Evolutionary conservation across 1,139 yeast species (phyloP).

Genomic region (Magnusiomyces ingens): DNA sequence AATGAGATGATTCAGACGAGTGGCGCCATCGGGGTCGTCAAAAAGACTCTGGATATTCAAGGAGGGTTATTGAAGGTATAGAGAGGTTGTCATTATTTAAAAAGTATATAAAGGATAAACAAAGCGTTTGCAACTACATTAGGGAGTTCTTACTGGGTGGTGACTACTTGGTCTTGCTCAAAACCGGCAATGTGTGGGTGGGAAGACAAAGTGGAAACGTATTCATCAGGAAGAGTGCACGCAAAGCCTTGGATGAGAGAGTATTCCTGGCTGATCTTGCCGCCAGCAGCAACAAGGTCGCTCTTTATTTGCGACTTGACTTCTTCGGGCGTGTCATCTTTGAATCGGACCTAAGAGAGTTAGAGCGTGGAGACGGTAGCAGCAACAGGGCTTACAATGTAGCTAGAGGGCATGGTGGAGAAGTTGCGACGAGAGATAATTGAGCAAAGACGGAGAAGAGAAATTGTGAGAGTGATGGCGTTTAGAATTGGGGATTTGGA

Average conservation of each 20-base stretch:
- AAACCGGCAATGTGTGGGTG: conserved; percentile 28
- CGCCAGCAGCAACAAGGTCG: conserved; percentile 21
- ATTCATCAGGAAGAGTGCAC: conserved; percentile 29
- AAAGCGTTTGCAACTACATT: neutral
- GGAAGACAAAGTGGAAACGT: conserved; percentile 22
- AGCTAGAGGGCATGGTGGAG: conserved; percentile 6
- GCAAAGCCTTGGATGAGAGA: conserved; percentile 28
- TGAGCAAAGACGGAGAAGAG: no score
- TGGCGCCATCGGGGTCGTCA: conserved; percentile 84
- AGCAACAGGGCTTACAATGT: conserved; percentile 11
- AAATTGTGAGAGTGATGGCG: no score
- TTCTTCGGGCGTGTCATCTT: conserved; percentile 23
- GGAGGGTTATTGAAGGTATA: conserved; percentile 7
- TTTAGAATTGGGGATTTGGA: no score
- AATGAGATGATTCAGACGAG: conserved; percentile 84
- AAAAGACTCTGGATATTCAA: conserved; percentile 43
- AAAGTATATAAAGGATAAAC: neutral
- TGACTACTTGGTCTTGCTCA: conserved; percentile 31
- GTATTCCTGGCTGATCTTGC: conserved; percentile 25
- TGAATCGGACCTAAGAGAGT: conserved; percentile 23
- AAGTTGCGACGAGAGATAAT: neutral
- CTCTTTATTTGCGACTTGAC: conserved; percentile 23
- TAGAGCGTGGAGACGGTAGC: neutral
- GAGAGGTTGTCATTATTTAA: neutral
- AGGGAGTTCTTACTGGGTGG: conserved; percentile 17